Evolutionary conservation across 805 yeast genomes (phyloP), one percentile per base, ranked within the genome.

Genomic region (Wickerhamiella sorbophila): DNA sequence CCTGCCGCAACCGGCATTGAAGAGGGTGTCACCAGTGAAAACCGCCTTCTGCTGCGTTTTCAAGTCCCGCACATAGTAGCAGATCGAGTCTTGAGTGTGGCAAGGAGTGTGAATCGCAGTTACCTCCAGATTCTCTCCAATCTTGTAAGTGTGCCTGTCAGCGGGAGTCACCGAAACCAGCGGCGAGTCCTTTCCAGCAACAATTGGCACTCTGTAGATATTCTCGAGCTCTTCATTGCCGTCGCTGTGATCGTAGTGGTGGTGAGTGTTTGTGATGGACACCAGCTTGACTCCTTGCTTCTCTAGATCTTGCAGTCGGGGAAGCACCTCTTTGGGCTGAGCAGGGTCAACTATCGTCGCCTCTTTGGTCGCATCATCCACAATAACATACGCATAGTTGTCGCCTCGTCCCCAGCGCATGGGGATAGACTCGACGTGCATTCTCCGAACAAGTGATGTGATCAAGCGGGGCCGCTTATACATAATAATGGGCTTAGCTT

Each of bases 361-460:
- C 45, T 75, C 69, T 38, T 65, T 70, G 5, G 85, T 69, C 15
- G 67, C 64, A 19, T 72, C 73, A 60, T 87, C 95, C 5, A 74
- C 69, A 26, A 91, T 57, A 8, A 87, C 59, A 58, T 91, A 91
- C 52, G 87, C 71, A 62, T 87, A 91, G 65, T 91, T 91, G 56
- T 88, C 91, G 42, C 96, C 95, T 20, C 75, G 58, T 41, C 88
- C 84, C 96, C 97, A 88, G 61, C 95, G 74, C 95, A 87, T 87
- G 42, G 88, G 87, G 51, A 91, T 74, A 24, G 79, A 63, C 51
- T 74, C 70, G 44, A 91, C 71, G 52, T 83, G 91, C 98, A 91
- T 91, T 37, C 60, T 71, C 52, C 83, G 51, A 34, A 26, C 15
- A 8, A 29, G 16, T 8, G 29, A 12, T 6, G 29, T 24, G 29